Base-by-base conservation (phyloP, 192 early-diverging fungal genomes). In the Dissophora globulifera region DNA sequence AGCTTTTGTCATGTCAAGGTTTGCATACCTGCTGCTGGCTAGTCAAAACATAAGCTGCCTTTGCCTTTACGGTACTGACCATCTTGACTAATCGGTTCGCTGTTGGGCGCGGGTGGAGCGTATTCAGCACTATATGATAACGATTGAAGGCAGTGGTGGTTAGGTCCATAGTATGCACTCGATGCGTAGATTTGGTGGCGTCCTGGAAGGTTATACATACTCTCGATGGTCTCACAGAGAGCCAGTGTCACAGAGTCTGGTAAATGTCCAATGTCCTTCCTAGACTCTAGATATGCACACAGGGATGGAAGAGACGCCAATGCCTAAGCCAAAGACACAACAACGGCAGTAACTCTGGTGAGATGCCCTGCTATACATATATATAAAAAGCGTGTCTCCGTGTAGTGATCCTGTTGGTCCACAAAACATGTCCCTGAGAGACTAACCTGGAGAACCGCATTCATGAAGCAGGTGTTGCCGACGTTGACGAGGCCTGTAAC, bases 391-490 rank as follows among this genome's bases (percentile, higher is more conserved):
- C n/a, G n/a, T n/a, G n/a, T n/a, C n/a, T n/a, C n/a, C n/a, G n/a
- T n/a, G n/a, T n/a, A n/a, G n/a, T n/a, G n/a, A n/a, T n/a, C n/a
- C 12, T 12, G n/a, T 45, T 45, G 16, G 6, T 45, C 9, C 16
- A 10, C 43, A n/a, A 4, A 17, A 6, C 35, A 38, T 38, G 7
- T 38, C 6, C 13, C 35, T 9, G 7, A 38, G 20, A 47, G 22
- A 43, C 38, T 51, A 20, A 87, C 91, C 86, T 92, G 94, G 23
- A 95, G 59, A 2, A 92, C 90, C 11, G 89, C 86, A 64, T 95
- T 95, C 84, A 95, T 86, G 72, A 94, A 95, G 79, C 94, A 95
- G 8, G 92, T 93, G 69, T 95, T 95, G 20, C 94, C 93, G 62
- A 92, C 67, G 62, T 95, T 95, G 64, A 89, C 81, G 11, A 95